A percentile compares a stretch with the other conserved stretches of the same genome.
Evolutionary conservation across 2,329 filamentous ascomycete genomes (phyloP).

Genomic region (Claviceps sp.): DNA sequence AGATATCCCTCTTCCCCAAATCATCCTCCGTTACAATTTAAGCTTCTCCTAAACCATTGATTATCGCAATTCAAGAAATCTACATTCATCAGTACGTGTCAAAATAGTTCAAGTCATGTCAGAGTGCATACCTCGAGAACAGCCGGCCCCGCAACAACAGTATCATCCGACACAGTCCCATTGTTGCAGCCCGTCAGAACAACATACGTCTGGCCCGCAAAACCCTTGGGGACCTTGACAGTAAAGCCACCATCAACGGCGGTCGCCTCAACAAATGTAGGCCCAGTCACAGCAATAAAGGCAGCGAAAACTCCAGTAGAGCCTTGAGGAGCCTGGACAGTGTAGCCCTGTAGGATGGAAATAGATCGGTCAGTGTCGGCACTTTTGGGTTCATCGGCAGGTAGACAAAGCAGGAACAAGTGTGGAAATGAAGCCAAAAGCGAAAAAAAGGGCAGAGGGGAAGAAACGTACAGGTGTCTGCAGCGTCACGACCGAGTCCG

Average conservation of each 20-base stretch:
- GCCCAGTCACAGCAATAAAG: constrained; percentile 7
- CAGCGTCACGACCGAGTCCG: not conserved
- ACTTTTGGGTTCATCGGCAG: too few relatives aligned
- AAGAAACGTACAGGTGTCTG: not conserved
- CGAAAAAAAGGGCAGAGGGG: not conserved
- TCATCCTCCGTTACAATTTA: too few relatives aligned
- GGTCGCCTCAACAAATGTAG: constrained; percentile 3
- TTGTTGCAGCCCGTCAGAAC: constrained; percentile 22
- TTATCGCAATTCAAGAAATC: too few relatives aligned
- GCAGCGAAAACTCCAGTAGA: constrained; percentile 1
- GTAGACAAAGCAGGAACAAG: too few relatives aligned
- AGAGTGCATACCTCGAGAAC: constrained; percentile 15
- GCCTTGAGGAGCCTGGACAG: not conserved
- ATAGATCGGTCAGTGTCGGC: too few relatives aligned
- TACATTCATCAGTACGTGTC: too few relatives aligned
- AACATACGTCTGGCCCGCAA: constrained; percentile 21
- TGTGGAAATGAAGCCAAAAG: not conserved
- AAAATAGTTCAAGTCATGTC: too few relatives aligned
- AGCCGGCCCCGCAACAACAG: constrained; percentile 21
- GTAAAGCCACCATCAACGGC: constrained; percentile 5
- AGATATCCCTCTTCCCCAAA: too few relatives aligned
- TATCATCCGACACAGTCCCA: constrained; percentile 18
- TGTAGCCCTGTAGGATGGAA: not conserved
- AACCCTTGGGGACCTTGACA: constrained; percentile 9
- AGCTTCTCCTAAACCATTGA: too few relatives aligned